These are phyloP conservation scores for Cladosporium sp. DNA, from an alignment of 2,329 filamentous ascomycete species.

Conservation along the genomic window DNA sequence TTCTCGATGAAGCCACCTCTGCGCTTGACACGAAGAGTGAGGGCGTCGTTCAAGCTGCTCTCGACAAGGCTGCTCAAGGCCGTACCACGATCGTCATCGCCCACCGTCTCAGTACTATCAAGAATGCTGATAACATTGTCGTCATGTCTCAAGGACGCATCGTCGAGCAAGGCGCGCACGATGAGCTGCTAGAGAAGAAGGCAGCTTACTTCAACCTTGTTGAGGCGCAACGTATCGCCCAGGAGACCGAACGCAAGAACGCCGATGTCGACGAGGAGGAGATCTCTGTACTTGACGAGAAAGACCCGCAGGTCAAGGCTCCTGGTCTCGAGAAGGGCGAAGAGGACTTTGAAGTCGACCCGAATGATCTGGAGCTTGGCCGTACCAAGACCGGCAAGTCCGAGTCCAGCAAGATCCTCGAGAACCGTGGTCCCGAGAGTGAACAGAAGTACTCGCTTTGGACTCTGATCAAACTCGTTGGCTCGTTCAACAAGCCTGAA, in stretches of 20 bases:
- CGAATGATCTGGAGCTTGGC: constrained; percentile 59
- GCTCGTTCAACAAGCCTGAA: constrained; percentile 72
- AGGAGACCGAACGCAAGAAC: constrained; percentile 55
- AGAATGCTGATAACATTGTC: constrained; percentile 90
- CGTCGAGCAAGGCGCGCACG: constrained; percentile 86
- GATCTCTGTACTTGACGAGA: constrained; percentile 27
- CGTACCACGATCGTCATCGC: constrained; percentile 96
- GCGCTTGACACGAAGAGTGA: constrained; percentile 93
- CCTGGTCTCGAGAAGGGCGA: constrained; percentile 28
- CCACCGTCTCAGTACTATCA: constrained; percentile 91
- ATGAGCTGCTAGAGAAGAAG: constrained; percentile 65
- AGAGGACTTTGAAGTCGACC: constrained; percentile 44
- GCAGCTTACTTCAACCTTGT: constrained; percentile 82
- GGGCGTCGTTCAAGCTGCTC: constrained; percentile 85
- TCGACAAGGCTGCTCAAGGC: constrained; percentile 79
- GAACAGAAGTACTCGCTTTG: constrained; percentile 63
- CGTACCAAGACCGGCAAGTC: constrained; percentile 51
- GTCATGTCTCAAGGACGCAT: constrained; percentile 86
- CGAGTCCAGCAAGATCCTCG: constrained; percentile 66
- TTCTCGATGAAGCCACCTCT: constrained; percentile 93
- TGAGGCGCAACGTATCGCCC: constrained; percentile 77
- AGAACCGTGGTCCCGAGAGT: constrained; percentile 49
- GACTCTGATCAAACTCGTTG: constrained; percentile 74
- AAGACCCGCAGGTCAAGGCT: constrained; percentile 24
- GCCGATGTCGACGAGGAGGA: too few relatives aligned